Percentiles rank a stretch among this genome's conserved stretches.
Conservation (phyloP, 139 green algal species). For the Chlamydomonas sp. region DNA sequence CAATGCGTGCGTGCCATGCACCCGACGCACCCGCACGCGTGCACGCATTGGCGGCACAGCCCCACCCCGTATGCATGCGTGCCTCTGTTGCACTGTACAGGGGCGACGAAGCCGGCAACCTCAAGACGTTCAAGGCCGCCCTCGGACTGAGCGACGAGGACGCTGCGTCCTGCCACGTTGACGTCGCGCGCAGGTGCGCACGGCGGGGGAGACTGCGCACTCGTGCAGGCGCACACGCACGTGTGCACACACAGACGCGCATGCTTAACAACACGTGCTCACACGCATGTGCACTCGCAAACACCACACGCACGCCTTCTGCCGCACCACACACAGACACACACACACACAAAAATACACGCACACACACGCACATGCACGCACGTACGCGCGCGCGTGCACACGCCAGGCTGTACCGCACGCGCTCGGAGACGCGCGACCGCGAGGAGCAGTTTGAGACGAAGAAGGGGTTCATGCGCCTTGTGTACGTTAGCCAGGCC, state of each 20-base stretch:
- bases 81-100: neutral
- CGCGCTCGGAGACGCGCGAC: constrained; percentile 36
- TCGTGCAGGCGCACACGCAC: no score
- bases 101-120: neutral
- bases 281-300: no score
- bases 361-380: no score
- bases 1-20: neutral
- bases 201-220: no score
- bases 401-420: constrained; percentile 69
- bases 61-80: no score
- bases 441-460: constrained; percentile 55
- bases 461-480: constrained; percentile 84
- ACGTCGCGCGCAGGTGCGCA: constrained; percentile 75
- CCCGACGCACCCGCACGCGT: neutral
- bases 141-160: constrained; percentile 83
- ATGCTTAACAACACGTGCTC: no score
- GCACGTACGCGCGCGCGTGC: no score
- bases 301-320: no score
- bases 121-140: constrained; percentile 68
- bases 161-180: constrained; percentile 87
- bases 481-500: constrained; percentile 86
- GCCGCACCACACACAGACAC: no score
- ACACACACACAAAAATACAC: no score
- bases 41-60: neutral
- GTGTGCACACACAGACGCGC: no score